Conservation (phyloP, 139 green algal species). For the Chlorella sp. region DNA sequence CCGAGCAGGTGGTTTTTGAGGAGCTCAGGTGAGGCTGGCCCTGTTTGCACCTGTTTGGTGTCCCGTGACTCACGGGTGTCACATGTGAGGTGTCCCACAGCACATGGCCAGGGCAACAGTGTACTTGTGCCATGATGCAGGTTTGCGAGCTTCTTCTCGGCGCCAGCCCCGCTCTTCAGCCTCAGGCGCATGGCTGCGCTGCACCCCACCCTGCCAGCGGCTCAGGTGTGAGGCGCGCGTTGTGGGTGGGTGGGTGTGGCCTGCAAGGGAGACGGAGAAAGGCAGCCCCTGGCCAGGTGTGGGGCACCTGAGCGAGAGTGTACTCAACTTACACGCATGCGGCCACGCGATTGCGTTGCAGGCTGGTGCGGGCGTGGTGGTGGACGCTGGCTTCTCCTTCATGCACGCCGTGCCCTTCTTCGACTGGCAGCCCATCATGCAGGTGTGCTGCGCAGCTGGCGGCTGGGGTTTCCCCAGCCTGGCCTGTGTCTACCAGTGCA, state of each 20-base stretch:
- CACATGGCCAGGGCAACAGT: no score
- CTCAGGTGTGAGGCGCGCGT: constrained; percentile 12
- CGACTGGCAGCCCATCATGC: constrained; percentile 28
- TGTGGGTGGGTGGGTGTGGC: neutral
- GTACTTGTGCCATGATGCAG: no score
- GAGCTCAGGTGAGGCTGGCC: constrained; percentile 65
- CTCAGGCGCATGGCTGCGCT: constrained; percentile 32
- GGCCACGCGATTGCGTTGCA: neutral
- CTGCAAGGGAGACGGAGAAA: no score
- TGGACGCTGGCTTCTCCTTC: constrained; percentile 71
- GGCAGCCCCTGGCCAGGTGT: no score
- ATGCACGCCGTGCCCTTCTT: constrained; percentile 78
- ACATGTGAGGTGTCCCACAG: no score
- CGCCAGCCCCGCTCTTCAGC: constrained; percentile 49
- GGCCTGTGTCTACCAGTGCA: no score
- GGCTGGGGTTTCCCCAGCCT: no score
- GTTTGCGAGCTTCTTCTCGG: constrained; percentile 47
- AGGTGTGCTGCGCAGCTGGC: no score
- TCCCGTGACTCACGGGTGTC: no score
- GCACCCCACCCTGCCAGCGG: constrained; percentile 27
- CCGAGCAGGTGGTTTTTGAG: constrained; percentile 74
- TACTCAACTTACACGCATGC: no score
- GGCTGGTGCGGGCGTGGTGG: constrained; percentile 34
- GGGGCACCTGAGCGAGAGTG: no score
- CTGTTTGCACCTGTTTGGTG: no score